Base-by-base conservation (phyloP, 352 stramenopile genomes). In the Pythium folliculosum region DNA sequence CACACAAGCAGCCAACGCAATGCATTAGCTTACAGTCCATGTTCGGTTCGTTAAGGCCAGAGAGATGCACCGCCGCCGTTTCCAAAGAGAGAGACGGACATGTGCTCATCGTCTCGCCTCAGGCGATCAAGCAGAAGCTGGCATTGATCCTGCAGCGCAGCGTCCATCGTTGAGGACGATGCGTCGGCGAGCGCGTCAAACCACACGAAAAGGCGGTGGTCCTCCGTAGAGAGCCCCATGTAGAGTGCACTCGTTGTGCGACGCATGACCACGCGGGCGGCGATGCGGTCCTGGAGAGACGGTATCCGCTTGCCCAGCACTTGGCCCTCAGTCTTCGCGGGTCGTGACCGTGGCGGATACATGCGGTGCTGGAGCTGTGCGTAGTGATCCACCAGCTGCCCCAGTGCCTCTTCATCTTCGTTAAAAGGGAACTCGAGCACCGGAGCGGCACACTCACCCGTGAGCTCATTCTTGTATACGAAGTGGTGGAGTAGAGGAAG, bases 391-490 rank as follows among this genome's bases (percentile, higher is more conserved):
- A 88, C 52, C 43, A 88, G 40, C 52, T 76, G 60, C 52, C 76
- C 10, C 5, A 72, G 70, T 6, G 69, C 78, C 22, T 38, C 37
- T 16, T 69, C 63, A 27, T 70, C 65, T 47, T 75, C 64, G 48
- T 86, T 73, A 32, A 91, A 83, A 4, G 80, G 80, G 32, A 86
- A 87, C 7, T 68, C 55, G 19, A 86, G 69, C 35, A 73, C 64
- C 0, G 82, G 76, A 17, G 69, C 37, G 0, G 77, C 76, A 27
- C 83, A 91, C 60, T 89, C 81, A 10, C 81, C 80, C 1, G 81
- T 86, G 43, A 79, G 70, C 68, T 91, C 83, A 48, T 84, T 88
- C 71, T 90, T 89, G 78, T 77, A 89, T 13, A 89, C 70, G 49
- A 90, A 90, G 65, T 91, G 83, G 52, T 80, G 75, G 45, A 91